Percentiles rank a stretch among this genome's conserved stretches.
These are phyloP conservation scores for Rhizopus arrhizus DNA, from an alignment of 371 early-diverging fungal genomes.

Conservation along the genomic window DNA sequence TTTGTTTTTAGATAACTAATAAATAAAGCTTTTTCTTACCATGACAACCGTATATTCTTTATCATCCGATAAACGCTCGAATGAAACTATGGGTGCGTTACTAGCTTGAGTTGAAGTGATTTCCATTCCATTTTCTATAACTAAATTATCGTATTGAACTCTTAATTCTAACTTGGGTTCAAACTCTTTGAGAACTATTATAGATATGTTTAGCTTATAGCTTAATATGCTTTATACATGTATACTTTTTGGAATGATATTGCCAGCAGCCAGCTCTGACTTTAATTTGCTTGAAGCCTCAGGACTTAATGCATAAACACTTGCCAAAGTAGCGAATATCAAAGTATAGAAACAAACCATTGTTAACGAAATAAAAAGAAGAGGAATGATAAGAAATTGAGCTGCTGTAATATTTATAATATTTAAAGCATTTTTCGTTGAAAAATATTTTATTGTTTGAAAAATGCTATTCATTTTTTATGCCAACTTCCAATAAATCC, in stretches of 20 bases:
- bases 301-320: slow-evolving; percentile 15
- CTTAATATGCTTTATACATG: neutral
- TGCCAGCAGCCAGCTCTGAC: slow-evolving; percentile 9
- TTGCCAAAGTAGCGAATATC: slow-evolving; percentile 12
- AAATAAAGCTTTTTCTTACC: slow-evolving; percentile 15
- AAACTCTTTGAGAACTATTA: slow-evolving; percentile 21
- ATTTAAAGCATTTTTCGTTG: slow-evolving; percentile 1
- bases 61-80: slow-evolving; percentile 24
- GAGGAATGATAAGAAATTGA: neutral
- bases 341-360: slow-evolving; percentile 7
- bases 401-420: neutral
- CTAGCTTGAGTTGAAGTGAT: slow-evolving; percentile 23
- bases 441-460: slow-evolving; percentile 9
- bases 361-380: slow-evolving; percentile 2
- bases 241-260: slow-evolving; percentile 20
- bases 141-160: slow-evolving; percentile 26
- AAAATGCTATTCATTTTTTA: slow-evolving; percentile 10
- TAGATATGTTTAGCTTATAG: neutral
- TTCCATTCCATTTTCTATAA: slow-evolving; percentile 26
- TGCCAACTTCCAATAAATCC: slow-evolving; percentile 40
- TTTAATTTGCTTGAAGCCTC: slow-evolving; percentile 7
- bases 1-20: neutral
- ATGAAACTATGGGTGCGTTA: slow-evolving; percentile 27
- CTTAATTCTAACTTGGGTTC: slow-evolving; percentile 28
- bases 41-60: slow-evolving; percentile 33